Evolutionary conservation across 1,284 basidiomycete species (phyloP), one percentile per base, ranked within the genome.

Genomic region (Rhodotorula sp.): DNA sequence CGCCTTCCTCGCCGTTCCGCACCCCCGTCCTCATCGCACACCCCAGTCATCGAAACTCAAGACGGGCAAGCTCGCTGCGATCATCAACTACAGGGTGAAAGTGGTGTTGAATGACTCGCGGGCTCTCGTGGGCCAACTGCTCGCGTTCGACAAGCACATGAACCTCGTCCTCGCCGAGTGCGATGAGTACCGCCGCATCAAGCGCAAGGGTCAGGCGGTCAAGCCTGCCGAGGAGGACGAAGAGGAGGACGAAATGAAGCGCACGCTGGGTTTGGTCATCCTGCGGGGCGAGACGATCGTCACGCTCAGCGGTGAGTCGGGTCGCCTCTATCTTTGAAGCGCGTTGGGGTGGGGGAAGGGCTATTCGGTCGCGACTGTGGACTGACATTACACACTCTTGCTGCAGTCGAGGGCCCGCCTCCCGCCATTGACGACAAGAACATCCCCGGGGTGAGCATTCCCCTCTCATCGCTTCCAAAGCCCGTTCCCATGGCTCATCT

Each of bases 141-240:
- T 99, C 79, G 96, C 96, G 61, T 99, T 98, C 80, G 96, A 99
- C 84, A 90, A 91, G 79, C 96, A 99, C 83, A 99, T 99, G 95
- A 99, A 99, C 83, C 86, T 99, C 76, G 96, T 99, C 61, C 84
- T 99, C 65, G 93, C 94, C 20, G 95, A 99, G 77, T 96, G 94
- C 80, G 94, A 96, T 82, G 95, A 96, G 81, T 96, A 96, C 80
- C 84, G 94, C 78, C 88, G 90, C 73, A 88, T 96, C 57, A 87
- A 90, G 75, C 55, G 90, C 53, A 73, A 91, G 82, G 79, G 85
- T 20, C 56, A 57, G 29, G 62, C 61, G 22, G 56, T 30, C 6
- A 54, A 34, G 15, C 58, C 59, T 4, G 62, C 24, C 8, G 66
- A 56, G 2, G 77, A 78, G 11, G 76, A 79, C 15, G 78, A 79